A percentile compares a stretch with the other conserved stretches of the same genome.
Conservation (phyloP, 2,329 filamentous ascomycete species). For the Sporothrix pseudoabietina region DNA sequence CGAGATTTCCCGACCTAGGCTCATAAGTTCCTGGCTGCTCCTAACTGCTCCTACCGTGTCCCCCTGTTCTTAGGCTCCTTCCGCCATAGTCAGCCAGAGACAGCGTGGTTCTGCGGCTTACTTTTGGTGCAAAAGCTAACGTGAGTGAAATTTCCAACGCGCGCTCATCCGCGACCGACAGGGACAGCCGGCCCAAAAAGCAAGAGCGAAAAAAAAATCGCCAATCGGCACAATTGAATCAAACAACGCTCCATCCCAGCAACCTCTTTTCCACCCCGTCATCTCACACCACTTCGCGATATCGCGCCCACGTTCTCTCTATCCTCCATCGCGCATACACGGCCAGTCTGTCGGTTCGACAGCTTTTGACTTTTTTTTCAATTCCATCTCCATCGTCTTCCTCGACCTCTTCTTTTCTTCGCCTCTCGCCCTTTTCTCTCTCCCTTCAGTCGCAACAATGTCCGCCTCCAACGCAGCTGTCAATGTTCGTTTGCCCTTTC, state of each 20-base stretch:
- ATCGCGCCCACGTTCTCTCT: slow-evolving; percentile 31
- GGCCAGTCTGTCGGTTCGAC: background rate
- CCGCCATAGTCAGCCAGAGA: slow-evolving; percentile 13
- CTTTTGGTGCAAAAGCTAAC: slow-evolving; percentile 10
- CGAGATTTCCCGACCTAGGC: slow-evolving; percentile 31
- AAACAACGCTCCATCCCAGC: slow-evolving; percentile 21
- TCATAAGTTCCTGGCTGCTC: too few species aligned
- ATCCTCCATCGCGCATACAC: slow-evolving; percentile 21
- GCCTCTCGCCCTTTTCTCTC: background rate
- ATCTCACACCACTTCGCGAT: slow-evolving; percentile 24
- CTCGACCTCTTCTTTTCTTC: slow-evolving; percentile 1
- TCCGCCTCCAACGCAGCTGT: slow-evolving; percentile 39
- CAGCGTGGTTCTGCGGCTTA: background rate
- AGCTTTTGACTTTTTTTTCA: background rate
- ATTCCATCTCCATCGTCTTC: slow-evolving; percentile 1
- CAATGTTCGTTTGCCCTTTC: slow-evolving; percentile 40
- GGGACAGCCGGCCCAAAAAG: slow-evolving; percentile 19
- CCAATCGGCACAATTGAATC: slow-evolving; percentile 26
- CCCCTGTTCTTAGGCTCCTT: background rate
- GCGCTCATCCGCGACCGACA: slow-evolving; percentile 31
- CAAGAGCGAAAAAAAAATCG: slow-evolving; percentile 30
- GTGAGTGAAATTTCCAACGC: slow-evolving; percentile 34
- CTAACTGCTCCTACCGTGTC: background rate
- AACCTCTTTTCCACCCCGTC: background rate
- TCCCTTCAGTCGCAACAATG: slow-evolving; percentile 36